Evolutionary conservation across 805 yeast genomes (phyloP).

Genomic region (Candida parachauliodes): DNA sequence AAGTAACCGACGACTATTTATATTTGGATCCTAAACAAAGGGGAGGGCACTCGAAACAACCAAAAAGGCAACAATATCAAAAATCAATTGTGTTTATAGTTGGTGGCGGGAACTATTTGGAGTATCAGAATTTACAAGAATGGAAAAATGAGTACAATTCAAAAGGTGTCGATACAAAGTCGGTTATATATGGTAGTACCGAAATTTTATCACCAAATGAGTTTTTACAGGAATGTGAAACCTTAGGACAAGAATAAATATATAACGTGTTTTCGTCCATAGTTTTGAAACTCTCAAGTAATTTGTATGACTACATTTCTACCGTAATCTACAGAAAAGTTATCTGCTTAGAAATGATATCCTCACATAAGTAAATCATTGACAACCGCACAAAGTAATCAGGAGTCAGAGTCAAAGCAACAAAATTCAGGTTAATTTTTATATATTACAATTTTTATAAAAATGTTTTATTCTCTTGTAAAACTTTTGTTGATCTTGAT

Average conservation of each 20-base stretch:
- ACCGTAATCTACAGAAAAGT: no score
- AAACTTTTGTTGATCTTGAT: slow-evolving; percentile 68
- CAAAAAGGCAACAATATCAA: slow-evolving; percentile 74
- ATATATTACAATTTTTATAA: no score
- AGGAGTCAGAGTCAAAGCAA: no score
- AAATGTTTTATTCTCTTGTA: slow-evolving; percentile 46
- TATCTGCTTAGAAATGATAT: no score
- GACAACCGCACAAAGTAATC: no score
- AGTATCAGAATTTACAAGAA: slow-evolving; percentile 90
- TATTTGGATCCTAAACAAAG: slow-evolving; percentile 89
- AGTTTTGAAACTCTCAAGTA: background rate
- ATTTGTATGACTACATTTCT: no score
- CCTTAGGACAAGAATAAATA: slow-evolving; percentile 34
- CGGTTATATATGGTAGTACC: slow-evolving; percentile 84
- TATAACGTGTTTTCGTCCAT: background rate
- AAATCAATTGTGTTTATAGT: slow-evolving; percentile 88
- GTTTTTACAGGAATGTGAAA: slow-evolving; percentile 64
- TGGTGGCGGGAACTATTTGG: slow-evolving; percentile 95
- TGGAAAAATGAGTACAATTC: slow-evolving; percentile 49
- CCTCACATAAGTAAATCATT: no score
- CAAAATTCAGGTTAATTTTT: no score
- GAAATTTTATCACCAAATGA: slow-evolving; percentile 66
- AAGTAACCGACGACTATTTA: slow-evolving; percentile 81
- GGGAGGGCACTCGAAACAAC: slow-evolving; percentile 87
- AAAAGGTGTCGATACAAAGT: slow-evolving; percentile 34